Base-by-base conservation (phyloP, 495 filamentous ascomycete genomes). In the Talaromyces proteolyticus region DNA sequence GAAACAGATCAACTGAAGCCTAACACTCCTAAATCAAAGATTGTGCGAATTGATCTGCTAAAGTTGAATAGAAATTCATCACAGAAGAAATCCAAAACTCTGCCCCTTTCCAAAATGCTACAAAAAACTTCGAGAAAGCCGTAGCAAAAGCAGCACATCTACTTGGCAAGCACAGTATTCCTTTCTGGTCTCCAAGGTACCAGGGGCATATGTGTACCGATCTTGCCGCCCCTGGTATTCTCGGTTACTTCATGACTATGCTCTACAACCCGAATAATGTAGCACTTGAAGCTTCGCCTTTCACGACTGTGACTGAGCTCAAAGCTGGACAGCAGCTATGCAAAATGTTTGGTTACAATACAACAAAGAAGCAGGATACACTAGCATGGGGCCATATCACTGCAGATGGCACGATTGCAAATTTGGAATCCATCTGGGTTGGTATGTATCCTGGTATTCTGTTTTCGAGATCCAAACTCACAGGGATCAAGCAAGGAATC, bases 241-340 rank as follows among this genome's bases (percentile, higher is more conserved):
- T 75, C 18, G 70, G 70, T 0, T 74, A 75, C 53, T 61, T 74
- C 22, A 68, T 67, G 57, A 69, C 70, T 14, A 66, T 69, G 57
- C 61, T 61, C 45, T 75, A 72, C 47, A 75, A 75, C 54, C 66
- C 73, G 6, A 78, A 77, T 54, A 77, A 77, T 38, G 68, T 76
- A 6, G 55, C 72, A 1, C 45, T 72, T 12, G 74, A 76, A 51
- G 70, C 64, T 1, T 72, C 67, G 46, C 71, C 70, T 24, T 51
- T 72, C 8, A 67, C 60, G 5, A 74, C 66, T 6, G 47, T 66
- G 1, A 56, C 65, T 1, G 74, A 75, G 54, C 65, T 65, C 8
- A 60, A 65, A 38, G 70, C 65, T 14, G 71, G 71, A 4, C 52
- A 68, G 43, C 63, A 78, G 44, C 60, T 78, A 17, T 74, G 69